Evolutionary conservation across 352 stramenopile genomes (phyloP).

Genomic region (Phytophthora kernoviae): DNA sequence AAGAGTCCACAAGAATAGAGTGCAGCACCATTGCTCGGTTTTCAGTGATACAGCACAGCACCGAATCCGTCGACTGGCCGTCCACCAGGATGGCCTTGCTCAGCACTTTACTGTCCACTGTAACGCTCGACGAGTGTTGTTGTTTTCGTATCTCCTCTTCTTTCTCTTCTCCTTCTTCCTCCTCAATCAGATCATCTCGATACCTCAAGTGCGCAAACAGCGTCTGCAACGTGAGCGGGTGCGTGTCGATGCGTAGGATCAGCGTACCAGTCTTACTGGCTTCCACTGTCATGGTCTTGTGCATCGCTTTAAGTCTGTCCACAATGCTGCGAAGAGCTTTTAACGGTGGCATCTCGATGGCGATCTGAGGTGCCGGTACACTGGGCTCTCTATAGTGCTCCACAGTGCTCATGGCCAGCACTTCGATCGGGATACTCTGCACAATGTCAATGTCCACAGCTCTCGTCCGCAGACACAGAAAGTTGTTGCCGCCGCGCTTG

Average conservation of each 20-base stretch:
- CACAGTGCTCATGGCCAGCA: conserved; percentile 75
- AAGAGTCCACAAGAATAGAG: conserved; percentile 74
- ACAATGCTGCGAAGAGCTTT: conserved; percentile 67
- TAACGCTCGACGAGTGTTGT: conserved; percentile 57
- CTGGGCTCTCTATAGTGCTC: conserved; percentile 81
- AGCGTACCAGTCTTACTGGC: conserved; percentile 75
- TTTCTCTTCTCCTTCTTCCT: conserved; percentile 37
- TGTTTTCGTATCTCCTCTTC: conserved; percentile 25
- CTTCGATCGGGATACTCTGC: conserved; percentile 83
- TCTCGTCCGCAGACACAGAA: conserved; percentile 72
- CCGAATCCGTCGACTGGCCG: conserved; percentile 64
- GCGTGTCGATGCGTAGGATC: conserved; percentile 71
- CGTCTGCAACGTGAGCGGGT: conserved; percentile 74
- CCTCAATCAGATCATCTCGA: conserved; percentile 74
- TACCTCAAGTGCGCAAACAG: conserved; percentile 77
- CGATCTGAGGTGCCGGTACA: conserved; percentile 76
- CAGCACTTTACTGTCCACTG: conserved; percentile 79
- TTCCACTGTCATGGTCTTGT: conserved; percentile 78
- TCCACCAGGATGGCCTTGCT: conserved; percentile 81
- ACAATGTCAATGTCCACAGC: conserved; percentile 87
- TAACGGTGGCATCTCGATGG: conserved; percentile 81
- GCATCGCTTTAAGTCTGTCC: conserved; percentile 74
- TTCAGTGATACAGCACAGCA: conserved; percentile 86
- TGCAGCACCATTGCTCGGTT: conserved; percentile 80
- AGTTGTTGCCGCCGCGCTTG: conserved; percentile 76